Conservation (phyloP, 2,329 filamentous ascomycete species). For the Trichoderma sp. region DNA sequence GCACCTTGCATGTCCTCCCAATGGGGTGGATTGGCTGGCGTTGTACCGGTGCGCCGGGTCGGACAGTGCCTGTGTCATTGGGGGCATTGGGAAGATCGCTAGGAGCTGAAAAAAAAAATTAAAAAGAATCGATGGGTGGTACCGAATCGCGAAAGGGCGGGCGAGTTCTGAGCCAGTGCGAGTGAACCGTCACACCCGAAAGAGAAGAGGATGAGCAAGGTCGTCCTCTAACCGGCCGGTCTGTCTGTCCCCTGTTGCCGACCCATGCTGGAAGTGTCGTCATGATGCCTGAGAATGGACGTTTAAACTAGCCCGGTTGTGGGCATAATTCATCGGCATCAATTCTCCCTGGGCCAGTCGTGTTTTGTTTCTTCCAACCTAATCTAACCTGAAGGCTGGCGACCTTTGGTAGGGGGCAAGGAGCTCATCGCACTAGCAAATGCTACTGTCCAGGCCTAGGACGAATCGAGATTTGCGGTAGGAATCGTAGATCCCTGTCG, state of each 20-base stretch:
- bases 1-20: slow-evolving; percentile 16
- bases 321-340: neutral
- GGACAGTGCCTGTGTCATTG: slow-evolving; percentile 11
- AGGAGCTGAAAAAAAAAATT: slow-evolving; percentile 7
- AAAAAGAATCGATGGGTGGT: neutral
- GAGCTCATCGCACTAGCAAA: neutral
- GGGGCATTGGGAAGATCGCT: neutral
- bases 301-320: neutral
- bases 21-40: slow-evolving; percentile 8
- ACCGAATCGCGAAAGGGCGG: neutral
- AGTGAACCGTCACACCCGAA: neutral
- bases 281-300: neutral
- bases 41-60: slow-evolving; percentile 15
- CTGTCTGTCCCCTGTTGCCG: neutral
- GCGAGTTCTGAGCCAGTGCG: neutral
- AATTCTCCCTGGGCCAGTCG: neutral
- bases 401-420: neutral
- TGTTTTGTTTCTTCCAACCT: neutral
- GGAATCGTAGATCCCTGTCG: neutral
- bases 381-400: neutral
- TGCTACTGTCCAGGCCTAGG: neutral
- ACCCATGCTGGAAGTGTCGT: neutral
- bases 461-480: slow-evolving; percentile 5
- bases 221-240: neutral
- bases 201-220: neutral